Percentiles rank a stretch among this genome's conserved stretches.
Conservation (phyloP, 768 basidiomycete genomes). For the Leccinum sublutescens region DNA sequence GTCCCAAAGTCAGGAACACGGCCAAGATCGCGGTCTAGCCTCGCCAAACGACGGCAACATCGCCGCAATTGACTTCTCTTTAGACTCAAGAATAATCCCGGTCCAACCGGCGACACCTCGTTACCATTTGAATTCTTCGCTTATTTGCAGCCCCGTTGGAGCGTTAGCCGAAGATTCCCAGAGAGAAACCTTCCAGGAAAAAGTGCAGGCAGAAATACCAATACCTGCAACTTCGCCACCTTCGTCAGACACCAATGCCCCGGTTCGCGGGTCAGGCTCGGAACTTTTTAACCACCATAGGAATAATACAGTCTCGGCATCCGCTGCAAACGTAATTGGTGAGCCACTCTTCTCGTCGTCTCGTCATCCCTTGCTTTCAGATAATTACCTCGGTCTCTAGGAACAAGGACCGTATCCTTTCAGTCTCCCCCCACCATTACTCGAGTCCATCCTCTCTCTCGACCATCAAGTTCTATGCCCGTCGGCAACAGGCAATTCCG, state of each 20-base stretch:
- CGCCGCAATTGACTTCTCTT: conserved; percentile 37
- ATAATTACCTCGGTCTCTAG: conserved; percentile 29
- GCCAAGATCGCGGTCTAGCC: conserved; percentile 7
- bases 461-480: conserved; percentile 23
- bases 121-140: conserved; percentile 44
- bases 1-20: conserved; percentile 16
- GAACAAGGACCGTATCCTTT: conserved; percentile 35
- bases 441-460: conserved; percentile 13
- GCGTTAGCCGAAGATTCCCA: conserved; percentile 44
- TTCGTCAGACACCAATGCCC: conserved; percentile 20
- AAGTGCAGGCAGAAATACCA: conserved; percentile 10
- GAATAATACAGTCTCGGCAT: conserved; percentile 27
- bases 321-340: conserved; percentile 31
- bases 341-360: conserved; percentile 26
- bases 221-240: conserved; percentile 23
- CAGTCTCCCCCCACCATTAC: conserved; percentile 28
- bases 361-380: conserved; percentile 19
- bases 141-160: conserved; percentile 12
- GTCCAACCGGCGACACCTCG: conserved; percentile 37
- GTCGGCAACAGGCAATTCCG: conserved; percentile 20
- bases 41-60: conserved; percentile 21
- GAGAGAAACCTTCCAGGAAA: conserved; percentile 44
- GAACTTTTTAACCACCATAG: conserved; percentile 25
- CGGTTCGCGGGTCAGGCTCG: conserved; percentile 27
- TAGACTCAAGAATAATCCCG: conserved; percentile 41